phyloP scores from a whole-genome alignment of 2,329 filamentous ascomycete genomes.

The Colletotrichum tabaci region DNA sequence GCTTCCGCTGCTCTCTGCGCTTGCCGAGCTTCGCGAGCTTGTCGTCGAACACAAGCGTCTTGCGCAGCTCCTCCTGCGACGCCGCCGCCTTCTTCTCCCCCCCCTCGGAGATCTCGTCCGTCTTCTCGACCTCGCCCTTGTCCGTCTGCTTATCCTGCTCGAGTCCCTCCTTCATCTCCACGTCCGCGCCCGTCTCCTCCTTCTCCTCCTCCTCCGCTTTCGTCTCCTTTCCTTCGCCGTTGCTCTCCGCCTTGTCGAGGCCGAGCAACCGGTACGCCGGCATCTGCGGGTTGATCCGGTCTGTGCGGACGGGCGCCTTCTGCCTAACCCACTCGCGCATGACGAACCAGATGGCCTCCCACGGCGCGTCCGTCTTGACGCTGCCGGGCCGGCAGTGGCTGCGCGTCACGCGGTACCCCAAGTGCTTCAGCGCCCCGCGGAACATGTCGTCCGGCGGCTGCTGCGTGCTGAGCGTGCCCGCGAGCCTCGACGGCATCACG shows the following conservation, averaged over 20 bases:
- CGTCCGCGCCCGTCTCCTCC: constrained; percentile 54
- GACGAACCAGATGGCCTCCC: constrained; percentile 90
- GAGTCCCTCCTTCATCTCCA: constrained; percentile 48
- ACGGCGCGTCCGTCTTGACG: constrained; percentile 94
- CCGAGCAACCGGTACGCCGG: constrained; percentile 80
- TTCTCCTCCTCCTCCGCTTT: constrained; percentile 46
- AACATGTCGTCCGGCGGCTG: constrained; percentile 86
- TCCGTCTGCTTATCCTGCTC: constrained; percentile 41
- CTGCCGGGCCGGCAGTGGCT: constrained; percentile 92
- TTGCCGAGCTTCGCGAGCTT: constrained; percentile 81
- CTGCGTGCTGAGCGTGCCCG: constrained; percentile 83
- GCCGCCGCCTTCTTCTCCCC: constrained; percentile 37
- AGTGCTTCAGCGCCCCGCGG: constrained; percentile 82
- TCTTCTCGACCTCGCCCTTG: constrained; percentile 42
- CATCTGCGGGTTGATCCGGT: constrained; percentile 77
- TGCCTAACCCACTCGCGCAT: constrained; percentile 94
- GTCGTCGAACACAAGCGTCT: constrained; percentile 82
- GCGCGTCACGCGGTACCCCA: constrained; percentile 87
- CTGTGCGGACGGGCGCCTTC: constrained; percentile 82
- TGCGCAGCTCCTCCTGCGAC: constrained; percentile 62
- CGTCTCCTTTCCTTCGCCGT: constrained; percentile 44
- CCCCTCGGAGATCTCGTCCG: constrained; percentile 20
- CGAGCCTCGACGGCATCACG: constrained; percentile 81
- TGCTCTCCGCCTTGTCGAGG: constrained; percentile 52
- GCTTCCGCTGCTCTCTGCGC: constrained; percentile 75